Evolutionary conservation across 345 rosid species (phyloP).

Genomic region (Gossypium stocksii): DNA sequence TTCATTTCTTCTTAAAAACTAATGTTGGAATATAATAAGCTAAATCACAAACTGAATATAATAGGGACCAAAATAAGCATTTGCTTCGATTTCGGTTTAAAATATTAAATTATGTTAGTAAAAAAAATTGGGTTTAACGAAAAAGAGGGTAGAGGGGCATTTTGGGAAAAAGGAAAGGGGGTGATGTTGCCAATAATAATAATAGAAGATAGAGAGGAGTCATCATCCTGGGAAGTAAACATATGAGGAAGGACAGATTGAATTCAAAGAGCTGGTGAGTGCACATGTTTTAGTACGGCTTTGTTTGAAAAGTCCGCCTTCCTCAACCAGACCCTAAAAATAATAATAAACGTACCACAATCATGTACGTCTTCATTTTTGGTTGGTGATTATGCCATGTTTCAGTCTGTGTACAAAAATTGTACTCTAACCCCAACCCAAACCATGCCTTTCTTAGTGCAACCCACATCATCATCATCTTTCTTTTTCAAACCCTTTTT

Average conservation of each 20-base stretch:
- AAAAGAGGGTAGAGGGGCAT: not conserved
- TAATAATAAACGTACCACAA: not conserved
- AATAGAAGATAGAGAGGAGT: not conserved
- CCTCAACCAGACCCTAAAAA: not conserved
- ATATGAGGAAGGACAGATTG: slow-evolving; percentile 21
- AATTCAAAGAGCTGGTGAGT: not conserved
- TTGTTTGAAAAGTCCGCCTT: not conserved
- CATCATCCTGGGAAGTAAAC: slow-evolving; percentile 14
- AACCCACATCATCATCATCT: not conserved
- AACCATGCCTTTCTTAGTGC: not conserved
- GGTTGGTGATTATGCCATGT: not conserved
- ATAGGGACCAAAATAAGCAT: too few species aligned
- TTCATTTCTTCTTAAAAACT: too few species aligned
- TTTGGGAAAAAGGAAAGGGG: not conserved
- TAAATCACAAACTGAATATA: too few species aligned
- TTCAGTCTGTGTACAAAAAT: not conserved
- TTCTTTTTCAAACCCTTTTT: not conserved
- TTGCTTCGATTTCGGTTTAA: not conserved
- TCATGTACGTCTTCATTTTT: slow-evolving; percentile 7
- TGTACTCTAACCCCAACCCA: not conserved
- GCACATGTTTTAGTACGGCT: slow-evolving; percentile 13
- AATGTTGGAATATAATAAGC: too few species aligned
- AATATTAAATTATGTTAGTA: not conserved
- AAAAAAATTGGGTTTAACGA: not conserved
- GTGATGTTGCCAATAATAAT: not conserved